Percentiles rank a stretch among this genome's conserved stretches.
Evolutionary conservation across 306 rosid species (phyloP).

Genomic region (Canavalia ensiformis): DNA sequence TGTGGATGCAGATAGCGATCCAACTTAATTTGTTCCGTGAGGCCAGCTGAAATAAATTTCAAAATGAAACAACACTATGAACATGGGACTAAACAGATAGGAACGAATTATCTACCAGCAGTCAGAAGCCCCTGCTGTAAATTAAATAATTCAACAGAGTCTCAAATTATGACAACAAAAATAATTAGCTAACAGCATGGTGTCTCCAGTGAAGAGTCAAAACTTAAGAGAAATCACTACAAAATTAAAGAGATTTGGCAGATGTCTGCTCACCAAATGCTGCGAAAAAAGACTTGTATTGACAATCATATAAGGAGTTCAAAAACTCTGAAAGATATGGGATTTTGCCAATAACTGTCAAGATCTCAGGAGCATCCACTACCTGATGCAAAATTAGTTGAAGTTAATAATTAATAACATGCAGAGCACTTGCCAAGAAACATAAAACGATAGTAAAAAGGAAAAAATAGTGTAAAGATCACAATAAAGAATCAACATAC

Average conservation of each 20-base stretch:
- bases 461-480: conserved; percentile 12
- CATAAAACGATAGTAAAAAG: conserved; percentile 8
- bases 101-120: conserved; percentile 11
- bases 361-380: conserved; percentile 96
- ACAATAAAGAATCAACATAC: conserved; percentile 47
- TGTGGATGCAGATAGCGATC: conserved; percentile 94
- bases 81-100: conserved; percentile 28
- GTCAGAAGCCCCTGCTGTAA: not conserved
- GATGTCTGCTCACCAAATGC: conserved; percentile 83
- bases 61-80: conserved; percentile 36
- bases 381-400: conserved; percentile 60
- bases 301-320: conserved; percentile 86
- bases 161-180: conserved; percentile 28
- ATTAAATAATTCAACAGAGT: conserved; percentile 9
- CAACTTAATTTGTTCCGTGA: conserved; percentile 87
- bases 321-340: conserved; percentile 82
- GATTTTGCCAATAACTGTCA: conserved; percentile 93
- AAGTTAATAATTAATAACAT: conserved; percentile 2
- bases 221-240: not conserved
- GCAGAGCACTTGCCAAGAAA: conserved; percentile 2
- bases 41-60: conserved; percentile 71
- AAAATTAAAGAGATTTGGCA: not conserved
- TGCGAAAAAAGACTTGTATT: conserved; percentile 84
- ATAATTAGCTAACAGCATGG: not conserved
- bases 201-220: conserved; percentile 13